phyloP scores from a whole-genome alignment of 371 early-diverging fungal genomes.

The Batkoa obscura region DNA sequence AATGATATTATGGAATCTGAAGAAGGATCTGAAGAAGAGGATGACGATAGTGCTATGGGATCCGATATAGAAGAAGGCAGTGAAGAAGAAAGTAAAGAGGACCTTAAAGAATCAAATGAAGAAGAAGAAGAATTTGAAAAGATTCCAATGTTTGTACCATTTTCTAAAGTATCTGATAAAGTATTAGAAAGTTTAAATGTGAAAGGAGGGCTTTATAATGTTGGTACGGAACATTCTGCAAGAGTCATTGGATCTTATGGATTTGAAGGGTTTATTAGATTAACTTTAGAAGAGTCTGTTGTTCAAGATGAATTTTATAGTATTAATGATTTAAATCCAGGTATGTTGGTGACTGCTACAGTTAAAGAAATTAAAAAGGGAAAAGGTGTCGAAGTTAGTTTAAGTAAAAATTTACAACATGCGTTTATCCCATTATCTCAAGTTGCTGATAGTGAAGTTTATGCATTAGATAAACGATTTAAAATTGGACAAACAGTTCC shows the following conservation, averaged over 20 bases:
- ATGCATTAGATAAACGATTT: neutral
- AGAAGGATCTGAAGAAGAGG: no score
- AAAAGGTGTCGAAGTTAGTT: neutral
- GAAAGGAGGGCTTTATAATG: neutral
- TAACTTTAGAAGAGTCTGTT: neutral
- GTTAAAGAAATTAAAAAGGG: neutral
- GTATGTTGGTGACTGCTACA: neutral
- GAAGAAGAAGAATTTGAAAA: no score
- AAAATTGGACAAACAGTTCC: neutral
- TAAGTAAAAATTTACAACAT: neutral
- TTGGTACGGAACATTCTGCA: neutral
- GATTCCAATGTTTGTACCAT: neutral
- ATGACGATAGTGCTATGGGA: no score
- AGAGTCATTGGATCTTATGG: neutral
- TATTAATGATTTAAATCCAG: neutral
- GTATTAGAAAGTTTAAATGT: neutral
- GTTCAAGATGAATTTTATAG: neutral
- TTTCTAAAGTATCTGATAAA: neutral
- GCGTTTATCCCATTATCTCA: neutral
- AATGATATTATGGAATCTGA: no score
- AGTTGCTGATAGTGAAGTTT: neutral
- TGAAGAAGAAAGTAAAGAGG: no score
- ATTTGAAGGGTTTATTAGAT: neutral
- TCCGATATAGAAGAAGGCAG: no score
- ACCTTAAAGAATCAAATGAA: no score